Base-by-base conservation (phyloP, 345 rosid species). In the Salix dunnii region DNA sequence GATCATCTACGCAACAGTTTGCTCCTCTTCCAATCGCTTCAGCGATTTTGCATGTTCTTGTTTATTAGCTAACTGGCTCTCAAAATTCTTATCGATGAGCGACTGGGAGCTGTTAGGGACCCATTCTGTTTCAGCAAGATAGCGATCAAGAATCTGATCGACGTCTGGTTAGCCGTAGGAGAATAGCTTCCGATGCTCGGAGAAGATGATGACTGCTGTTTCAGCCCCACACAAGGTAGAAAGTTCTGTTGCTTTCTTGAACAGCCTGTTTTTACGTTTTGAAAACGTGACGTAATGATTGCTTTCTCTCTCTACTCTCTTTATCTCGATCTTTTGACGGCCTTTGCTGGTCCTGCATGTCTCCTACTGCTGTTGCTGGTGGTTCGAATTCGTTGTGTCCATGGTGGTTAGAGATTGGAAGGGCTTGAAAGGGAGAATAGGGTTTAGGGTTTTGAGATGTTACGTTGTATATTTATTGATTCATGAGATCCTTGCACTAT, bases 201-300 rank as follows among this genome's bases (percentile, higher is more conserved):
- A 74, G 36, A 71, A 70, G 67, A 75, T n/a, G 10, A 79, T 7
- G 25, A 79, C 48, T 3, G 82, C 75, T 4, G 71, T 49, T 27
- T 79, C 75, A 2, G 78, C 78, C 1, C 78, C 82, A 27, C 78
- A 74, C 5, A 79, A 64, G 71, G 74, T 70, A 17, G 78, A 62
- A 6, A 79, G n/a, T 35, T 79, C 78, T 11, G 78, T 49, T 7
- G 82, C 82, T 67, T 79, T 79, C 20, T 63, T 75, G 71, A 79
- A 74, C 20, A 75, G 30, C 3, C 78, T 76, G 5, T 63, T 70
- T 30, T 75, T 75, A 1, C 78, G 75, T 25, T 74, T 79, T 3
- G 82, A 79, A 36, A 79, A 79, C 6, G 78, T 74, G 38, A 79
- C 78, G 20, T 69, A 63, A 4, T 35, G 75, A 16, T 42, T 70